Base-by-base conservation (phyloP, 306 rosid species). In the Carpinus viminea region DNA sequence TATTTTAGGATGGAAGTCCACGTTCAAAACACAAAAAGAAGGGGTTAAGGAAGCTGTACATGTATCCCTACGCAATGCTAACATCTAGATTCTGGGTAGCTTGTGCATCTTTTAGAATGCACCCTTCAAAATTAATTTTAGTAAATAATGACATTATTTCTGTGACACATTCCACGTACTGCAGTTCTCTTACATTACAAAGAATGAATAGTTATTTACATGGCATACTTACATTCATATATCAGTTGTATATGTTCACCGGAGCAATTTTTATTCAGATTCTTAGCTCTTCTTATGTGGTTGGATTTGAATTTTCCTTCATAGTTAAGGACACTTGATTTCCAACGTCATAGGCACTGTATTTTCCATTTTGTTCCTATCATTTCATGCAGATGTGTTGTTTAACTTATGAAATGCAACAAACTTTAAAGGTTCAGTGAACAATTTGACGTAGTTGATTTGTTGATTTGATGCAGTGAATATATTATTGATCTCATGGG, bases 401-500 rank as follows among this genome's bases (percentile, higher is more conserved):
- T 76, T 69, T 66, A 46, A 43, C 17, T 53, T 50, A 56, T 20
- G 78, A 60, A 24, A 65, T 47, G 38, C 76, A 72, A 51, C 60
- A 41, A 45, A 17, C 82, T 74, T 84, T 72, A 82, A 41, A 45
- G 13, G 12, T 74, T 73, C 55, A 54, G 13, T 55, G 48, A 72
- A 81, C 55, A 57, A 60, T 82, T 79, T 68, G 73, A 75, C 74
- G n/a, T 73, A 74, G 78, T 78, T 81, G 68, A 76, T 85, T 83
- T 83, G 43, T 83, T 83, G 45, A 71, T 34, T 68, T 74, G 75
- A 68, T 91, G 94, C 94, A 96, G 99, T 87, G 99, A 96, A 86
- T 95, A 91, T 84, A 95, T 95, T 61, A 86, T 95, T 75, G 99
- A 95, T 87, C 85, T 95, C 84, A 95, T 95, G 99, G 99, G 99